Percentiles rank a stretch among this genome's conserved stretches.
Evolutionary conservation across 495 filamentous ascomycete genomes (phyloP).

Genomic region (Neurospora tetraspora): DNA sequence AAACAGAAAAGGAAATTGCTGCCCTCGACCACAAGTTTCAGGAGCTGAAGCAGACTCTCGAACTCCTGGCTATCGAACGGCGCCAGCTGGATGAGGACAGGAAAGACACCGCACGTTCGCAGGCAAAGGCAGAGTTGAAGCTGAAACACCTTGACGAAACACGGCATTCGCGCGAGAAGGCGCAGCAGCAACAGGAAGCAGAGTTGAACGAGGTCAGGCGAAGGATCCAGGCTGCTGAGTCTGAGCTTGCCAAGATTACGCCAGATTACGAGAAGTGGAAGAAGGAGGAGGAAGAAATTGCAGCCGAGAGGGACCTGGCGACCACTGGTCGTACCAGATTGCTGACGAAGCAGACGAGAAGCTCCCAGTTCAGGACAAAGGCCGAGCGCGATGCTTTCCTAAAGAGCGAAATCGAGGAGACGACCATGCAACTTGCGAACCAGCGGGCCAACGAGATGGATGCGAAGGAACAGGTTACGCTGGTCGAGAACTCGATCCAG

Average conservation of each 20-base stretch:
- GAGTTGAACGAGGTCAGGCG: conserved; percentile 63
- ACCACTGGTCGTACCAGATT: conserved; percentile 69
- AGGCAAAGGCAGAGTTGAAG: conserved; percentile 77
- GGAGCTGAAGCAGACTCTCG: conserved; percentile 68
- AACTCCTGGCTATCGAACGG: conserved; percentile 81
- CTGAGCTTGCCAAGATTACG: conserved; percentile 58
- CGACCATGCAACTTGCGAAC: conserved; percentile 60
- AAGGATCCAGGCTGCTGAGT: conserved; percentile 66
- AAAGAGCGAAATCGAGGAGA: conserved; percentile 70
- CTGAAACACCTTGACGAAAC: conserved; percentile 72
- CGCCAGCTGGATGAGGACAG: conserved; percentile 83
- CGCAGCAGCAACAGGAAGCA: conserved; percentile 55
- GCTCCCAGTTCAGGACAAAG: conserved; percentile 78
- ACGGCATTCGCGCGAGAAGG: conserved; percentile 65
- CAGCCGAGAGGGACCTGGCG: conserved; percentile 60
- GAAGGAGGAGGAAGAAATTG: conserved; percentile 59
- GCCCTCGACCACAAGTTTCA: conserved; percentile 68
- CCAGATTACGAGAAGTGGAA: conserved; percentile 68
- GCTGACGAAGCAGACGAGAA: conserved; percentile 91
- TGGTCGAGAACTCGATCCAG: conserved; percentile 59
- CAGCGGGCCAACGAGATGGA: conserved; percentile 74
- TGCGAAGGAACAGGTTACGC: conserved; percentile 73
- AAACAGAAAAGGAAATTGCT: conserved; percentile 71
- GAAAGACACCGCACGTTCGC: conserved; percentile 61
- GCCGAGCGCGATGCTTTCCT: conserved; percentile 79